A percentile compares a stretch with the other conserved stretches of the same genome.
These are phyloP conservation scores for Stentor coeruleus DNA, from an alignment of 73 alveolate species.

Conservation along the genomic window DNA sequence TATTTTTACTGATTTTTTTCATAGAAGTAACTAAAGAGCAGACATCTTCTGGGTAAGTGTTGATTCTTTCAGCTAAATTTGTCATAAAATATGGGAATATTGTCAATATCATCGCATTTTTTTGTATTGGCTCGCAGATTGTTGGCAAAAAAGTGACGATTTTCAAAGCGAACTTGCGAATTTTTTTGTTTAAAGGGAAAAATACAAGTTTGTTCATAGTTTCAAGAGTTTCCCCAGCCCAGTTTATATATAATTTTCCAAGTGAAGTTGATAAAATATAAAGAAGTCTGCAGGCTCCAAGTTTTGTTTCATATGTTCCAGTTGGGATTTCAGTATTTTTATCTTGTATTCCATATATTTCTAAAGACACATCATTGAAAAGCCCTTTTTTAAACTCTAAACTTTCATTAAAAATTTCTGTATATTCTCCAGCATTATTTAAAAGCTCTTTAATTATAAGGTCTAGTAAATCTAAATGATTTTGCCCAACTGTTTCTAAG, in stretches of 20 bases:
- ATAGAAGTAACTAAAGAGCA: not conserved
- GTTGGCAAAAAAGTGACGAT: too few relatives aligned
- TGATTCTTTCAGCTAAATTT: too few relatives aligned
- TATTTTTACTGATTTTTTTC: too few relatives aligned
- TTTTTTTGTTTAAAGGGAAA: not conserved
- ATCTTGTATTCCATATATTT: too few relatives aligned
- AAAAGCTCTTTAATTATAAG: too few relatives aligned
- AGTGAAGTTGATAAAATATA: too few relatives aligned
- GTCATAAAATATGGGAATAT: not conserved
- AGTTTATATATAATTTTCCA: too few relatives aligned
- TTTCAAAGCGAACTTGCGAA: not conserved
- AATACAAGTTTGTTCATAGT: not conserved
- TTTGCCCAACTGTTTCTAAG: not conserved
- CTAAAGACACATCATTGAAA: not conserved
- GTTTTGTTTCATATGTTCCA: not conserved
- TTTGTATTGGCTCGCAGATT: not conserved
- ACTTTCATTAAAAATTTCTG: too few relatives aligned
- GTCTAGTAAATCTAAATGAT: not conserved
- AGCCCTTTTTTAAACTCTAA: not conserved
- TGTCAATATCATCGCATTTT: not conserved
- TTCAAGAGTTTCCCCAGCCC: not conserved
- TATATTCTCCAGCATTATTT: not conserved
- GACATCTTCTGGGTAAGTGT: not conserved
- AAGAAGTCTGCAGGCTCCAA: not conserved
- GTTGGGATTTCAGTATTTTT: not conserved